phyloP scores from a whole-genome alignment of 768 basidiomycete species.

The Floccularia luteovirens region DNA sequence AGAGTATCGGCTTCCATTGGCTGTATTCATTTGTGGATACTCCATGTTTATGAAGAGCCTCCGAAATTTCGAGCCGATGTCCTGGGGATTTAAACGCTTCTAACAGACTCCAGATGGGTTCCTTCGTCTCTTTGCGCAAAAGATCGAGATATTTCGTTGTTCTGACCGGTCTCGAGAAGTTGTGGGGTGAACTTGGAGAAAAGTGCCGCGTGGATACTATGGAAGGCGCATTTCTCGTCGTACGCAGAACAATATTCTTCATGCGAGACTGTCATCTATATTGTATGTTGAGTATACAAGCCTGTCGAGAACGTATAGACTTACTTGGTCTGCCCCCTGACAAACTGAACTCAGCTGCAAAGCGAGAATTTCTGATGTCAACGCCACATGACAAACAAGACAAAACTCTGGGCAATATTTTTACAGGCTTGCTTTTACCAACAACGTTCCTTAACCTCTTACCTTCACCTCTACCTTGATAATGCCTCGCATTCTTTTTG shows the following conservation, averaged over 20 bases:
- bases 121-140: constrained; percentile 22
- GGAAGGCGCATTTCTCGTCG: constrained; percentile 6
- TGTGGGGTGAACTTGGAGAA: constrained; percentile 7
- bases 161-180: constrained; percentile 11
- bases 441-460: constrained; percentile 15
- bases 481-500: constrained; percentile 83
- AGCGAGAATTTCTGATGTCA: background rate
- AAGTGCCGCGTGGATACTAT: constrained; percentile 4
- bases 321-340: background rate
- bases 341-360: background rate
- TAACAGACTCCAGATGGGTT: constrained; percentile 37
- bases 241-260: constrained; percentile 11
- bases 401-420: constrained; percentile 11
- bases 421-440: constrained; percentile 8
- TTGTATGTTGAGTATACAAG: background rate
- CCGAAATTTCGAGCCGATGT: constrained; percentile 14
- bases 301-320: background rate
- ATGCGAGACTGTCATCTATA: constrained; percentile 15
- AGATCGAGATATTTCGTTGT: constrained; percentile 24
- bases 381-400: constrained; percentile 9
- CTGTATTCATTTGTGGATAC: constrained; percentile 28
- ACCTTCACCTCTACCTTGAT: constrained; percentile 7
- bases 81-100: constrained; percentile 20
- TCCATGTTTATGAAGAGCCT: constrained; percentile 20
- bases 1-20: constrained; percentile 28